Evolutionary conservation across 2,329 filamentous ascomycete species (phyloP).

Genomic region (Claviceps arundinis): DNA sequence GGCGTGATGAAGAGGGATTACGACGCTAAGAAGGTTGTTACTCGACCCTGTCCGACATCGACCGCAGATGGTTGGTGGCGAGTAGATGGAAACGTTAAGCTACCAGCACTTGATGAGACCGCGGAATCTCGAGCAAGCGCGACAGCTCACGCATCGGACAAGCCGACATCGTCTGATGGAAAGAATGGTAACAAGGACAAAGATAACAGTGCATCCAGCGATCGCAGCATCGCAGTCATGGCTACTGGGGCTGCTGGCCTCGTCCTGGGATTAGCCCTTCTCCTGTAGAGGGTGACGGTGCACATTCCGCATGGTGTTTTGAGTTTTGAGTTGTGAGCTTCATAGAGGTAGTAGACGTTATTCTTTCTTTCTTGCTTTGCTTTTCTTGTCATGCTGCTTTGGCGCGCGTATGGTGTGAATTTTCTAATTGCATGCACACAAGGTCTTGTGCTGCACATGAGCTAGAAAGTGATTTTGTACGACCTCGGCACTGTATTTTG

Average conservation of each 20-base stretch:
- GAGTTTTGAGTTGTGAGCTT: neutral
- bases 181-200: slow-evolving; percentile 5
- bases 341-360: neutral
- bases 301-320: neutral
- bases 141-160: slow-evolving; percentile 6
- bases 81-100: slow-evolving; percentile 52
- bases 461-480: neutral
- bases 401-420: neutral
- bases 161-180: neutral
- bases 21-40: slow-evolving; percentile 43
- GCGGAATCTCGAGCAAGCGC: slow-evolving; percentile 13
- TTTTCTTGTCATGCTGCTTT: neutral
- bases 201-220: slow-evolving; percentile 10
- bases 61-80: slow-evolving; percentile 68
- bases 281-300: neutral
- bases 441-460: neutral
- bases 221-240: slow-evolving; percentile 15
- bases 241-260: slow-evolving; percentile 16
- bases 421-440: too few relatives aligned
- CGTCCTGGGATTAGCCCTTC: slow-evolving; percentile 16
- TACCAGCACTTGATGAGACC: slow-evolving; percentile 55
- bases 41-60: slow-evolving; percentile 56
- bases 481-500: neutral
- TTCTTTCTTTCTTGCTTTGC: neutral
- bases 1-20: slow-evolving; percentile 57